Percentiles rank a stretch among this genome's conserved stretches.
Conservation (phyloP, 2,329 filamentous ascomycete genomes). For the Alternaria angustiovoidea region DNA sequence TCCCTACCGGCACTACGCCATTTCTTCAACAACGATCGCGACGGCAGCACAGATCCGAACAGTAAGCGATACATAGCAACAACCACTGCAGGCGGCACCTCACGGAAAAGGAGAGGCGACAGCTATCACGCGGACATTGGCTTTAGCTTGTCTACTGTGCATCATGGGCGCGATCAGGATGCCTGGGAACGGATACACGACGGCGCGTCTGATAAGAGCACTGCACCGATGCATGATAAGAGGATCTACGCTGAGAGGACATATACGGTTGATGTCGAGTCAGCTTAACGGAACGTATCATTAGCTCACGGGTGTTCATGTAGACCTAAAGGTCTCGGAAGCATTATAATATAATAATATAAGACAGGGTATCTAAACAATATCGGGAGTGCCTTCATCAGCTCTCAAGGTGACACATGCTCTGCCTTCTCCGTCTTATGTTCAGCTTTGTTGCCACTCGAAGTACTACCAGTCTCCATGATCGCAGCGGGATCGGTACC, state of each 20-base stretch:
- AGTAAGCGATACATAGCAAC: background rate
- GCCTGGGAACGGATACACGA: constrained; percentile 30
- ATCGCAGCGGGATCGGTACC: constrained; percentile 14
- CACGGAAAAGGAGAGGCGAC: constrained; percentile 4
- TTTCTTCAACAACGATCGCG: constrained; percentile 18
- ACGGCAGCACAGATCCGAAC: constrained; percentile 22
- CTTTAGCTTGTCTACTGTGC: constrained; percentile 23
- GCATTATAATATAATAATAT: background rate
- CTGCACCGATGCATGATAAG: constrained; percentile 20
- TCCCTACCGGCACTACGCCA: constrained; percentile 30
- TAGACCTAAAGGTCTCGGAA: background rate
- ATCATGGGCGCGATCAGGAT: constrained; percentile 22
- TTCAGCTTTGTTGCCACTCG: constrained; percentile 15
- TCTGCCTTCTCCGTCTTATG: background rate
- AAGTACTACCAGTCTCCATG: constrained; percentile 25
- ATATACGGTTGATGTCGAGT: constrained; percentile 26
- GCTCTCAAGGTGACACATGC: background rate
- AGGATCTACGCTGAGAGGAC: constrained; percentile 21
- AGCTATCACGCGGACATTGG: constrained; percentile 20
- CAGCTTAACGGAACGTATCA: background rate
- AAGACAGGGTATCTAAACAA: background rate
- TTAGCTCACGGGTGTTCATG: background rate
- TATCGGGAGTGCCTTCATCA: background rate
- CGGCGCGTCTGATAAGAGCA: constrained; percentile 25
- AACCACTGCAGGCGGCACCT: background rate